Evolutionary conservation across 768 basidiomycete genomes (phyloP).

Genomic region (Phaeotremella fagi): DNA sequence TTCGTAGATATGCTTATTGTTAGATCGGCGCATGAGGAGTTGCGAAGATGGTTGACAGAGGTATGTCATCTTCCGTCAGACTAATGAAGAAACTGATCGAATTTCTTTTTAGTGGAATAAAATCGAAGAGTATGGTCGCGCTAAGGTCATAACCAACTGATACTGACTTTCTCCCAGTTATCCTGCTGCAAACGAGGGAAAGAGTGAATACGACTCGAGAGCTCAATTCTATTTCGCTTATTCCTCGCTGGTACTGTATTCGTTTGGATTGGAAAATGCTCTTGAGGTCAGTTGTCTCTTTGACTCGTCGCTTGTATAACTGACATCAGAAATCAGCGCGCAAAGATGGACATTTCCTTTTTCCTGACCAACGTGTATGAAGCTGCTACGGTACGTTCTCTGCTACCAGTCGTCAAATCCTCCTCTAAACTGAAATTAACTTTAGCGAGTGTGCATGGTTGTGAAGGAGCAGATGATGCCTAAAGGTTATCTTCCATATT

Average conservation of each 20-base stretch:
- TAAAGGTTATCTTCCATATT: conserved; percentile 69
- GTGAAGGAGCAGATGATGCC: conserved; percentile 74
- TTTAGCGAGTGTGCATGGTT: conserved; percentile 50
- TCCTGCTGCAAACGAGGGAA: conserved; percentile 5
- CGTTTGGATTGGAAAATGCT: conserved; percentile 95
- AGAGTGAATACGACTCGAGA: conserved; percentile 26
- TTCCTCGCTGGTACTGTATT: conserved; percentile 75
- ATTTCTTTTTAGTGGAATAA: conserved; percentile 21
- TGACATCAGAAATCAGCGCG: conserved; percentile 11
- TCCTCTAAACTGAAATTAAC: too few relatives aligned
- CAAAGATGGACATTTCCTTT: conserved; percentile 46
- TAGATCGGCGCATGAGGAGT: conserved; percentile 42
- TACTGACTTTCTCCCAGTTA: too few relatives aligned
- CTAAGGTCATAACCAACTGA: too few relatives aligned
- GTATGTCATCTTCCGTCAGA: background rate
- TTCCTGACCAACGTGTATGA: conserved; percentile 47
- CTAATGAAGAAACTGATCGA: background rate
- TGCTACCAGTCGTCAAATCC: too few relatives aligned
- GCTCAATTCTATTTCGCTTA: conserved; percentile 79
- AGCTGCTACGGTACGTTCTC: conserved; percentile 37
- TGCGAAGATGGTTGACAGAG: conserved; percentile 36
- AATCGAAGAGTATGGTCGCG: conserved; percentile 24
- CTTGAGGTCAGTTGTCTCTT: conserved; percentile 55
- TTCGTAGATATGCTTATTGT: conserved; percentile 52
- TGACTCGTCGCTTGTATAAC: background rate